Base-by-base conservation (phyloP, 2,329 filamentous ascomycete species). In the Pseudocercospora crystallina region DNA sequence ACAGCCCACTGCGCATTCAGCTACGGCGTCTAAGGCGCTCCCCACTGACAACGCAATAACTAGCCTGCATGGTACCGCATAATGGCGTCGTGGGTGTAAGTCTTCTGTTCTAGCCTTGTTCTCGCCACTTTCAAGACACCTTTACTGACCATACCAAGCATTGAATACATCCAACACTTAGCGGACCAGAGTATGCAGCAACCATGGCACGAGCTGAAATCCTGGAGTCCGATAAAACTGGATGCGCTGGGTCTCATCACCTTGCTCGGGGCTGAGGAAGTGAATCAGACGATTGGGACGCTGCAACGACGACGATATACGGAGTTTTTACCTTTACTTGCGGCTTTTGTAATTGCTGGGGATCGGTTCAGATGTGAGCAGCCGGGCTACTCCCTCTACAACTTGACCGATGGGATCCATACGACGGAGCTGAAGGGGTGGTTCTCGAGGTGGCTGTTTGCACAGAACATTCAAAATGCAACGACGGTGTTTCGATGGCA, bases 161-260 rank as follows among this genome's bases (percentile, higher is more conserved):
- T 26, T 26, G 20, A 26, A 26, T 26, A 26, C 7, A 26, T 26
- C 20, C 20, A 26, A 26, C 7, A 26, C 7, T 7, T 26, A 7
- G 20, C 20, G 20, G 20, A 26, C 20, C 20, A 26, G 20, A 26
- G 20, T 26, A 26, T 26, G 20, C 20, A 26, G 7, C 20, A 26
- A 26, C 43, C 43, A 26, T 45, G 43, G 43, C 30, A 36, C 12
- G 13, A 26, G n/a, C 13, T 45, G 13, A 51, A 51, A 38, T n/a
- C 34, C 13, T 51, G 49, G 43, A 11, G 20, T 10, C 49, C 50
- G 10, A 47, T 56, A 31, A 37, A 40, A 14, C 45, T 56, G 15
- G 54, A 56, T 34, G 54, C 54, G 10, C 47, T 54, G 9, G 54
- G 54, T 5, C 47, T 57, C 5, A 51, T 57, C 14, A 57, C 54